phyloP scores from a whole-genome alignment of 208 protist genomes.

The Acanthamoeba divionensis region DNA sequence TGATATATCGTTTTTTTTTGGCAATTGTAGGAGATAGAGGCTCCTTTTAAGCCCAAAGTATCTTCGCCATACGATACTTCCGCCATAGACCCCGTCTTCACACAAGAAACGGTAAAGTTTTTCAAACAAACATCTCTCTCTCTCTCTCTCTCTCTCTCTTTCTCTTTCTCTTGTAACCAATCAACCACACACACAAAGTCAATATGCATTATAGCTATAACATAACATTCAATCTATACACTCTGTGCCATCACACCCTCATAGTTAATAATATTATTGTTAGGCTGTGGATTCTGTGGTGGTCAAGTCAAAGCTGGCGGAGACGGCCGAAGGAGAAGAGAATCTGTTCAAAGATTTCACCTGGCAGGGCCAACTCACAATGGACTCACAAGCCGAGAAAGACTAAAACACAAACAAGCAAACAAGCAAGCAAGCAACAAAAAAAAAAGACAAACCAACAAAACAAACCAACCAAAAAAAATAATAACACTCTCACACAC shows the following conservation, averaged over 20 bases:
- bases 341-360: background rate
- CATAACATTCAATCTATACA: background rate
- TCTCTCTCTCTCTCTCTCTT: too few species aligned
- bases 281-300: constrained; percentile 21
- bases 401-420: too few species aligned
- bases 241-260: background rate
- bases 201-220: background rate
- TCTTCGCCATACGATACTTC: constrained; percentile 53
- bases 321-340: background rate
- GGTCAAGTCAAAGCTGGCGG: background rate
- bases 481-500: background rate
- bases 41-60: constrained; percentile 73
- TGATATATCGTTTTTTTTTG: too few species aligned
- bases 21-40: constrained; percentile 66
- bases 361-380: background rate
- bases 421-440: too few species aligned
- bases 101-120: constrained; percentile 48
- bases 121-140: background rate
- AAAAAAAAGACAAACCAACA: background rate
- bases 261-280: too few species aligned
- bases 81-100: constrained; percentile 68
- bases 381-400: background rate
- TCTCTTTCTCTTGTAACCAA: too few species aligned
- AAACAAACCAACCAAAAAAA: background rate
- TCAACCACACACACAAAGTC: too few species aligned